Evolutionary conservation across 352 stramenopile species (phyloP), one percentile per base, ranked within the genome.

Genomic region (Halophytophthora polymorphica): DNA sequence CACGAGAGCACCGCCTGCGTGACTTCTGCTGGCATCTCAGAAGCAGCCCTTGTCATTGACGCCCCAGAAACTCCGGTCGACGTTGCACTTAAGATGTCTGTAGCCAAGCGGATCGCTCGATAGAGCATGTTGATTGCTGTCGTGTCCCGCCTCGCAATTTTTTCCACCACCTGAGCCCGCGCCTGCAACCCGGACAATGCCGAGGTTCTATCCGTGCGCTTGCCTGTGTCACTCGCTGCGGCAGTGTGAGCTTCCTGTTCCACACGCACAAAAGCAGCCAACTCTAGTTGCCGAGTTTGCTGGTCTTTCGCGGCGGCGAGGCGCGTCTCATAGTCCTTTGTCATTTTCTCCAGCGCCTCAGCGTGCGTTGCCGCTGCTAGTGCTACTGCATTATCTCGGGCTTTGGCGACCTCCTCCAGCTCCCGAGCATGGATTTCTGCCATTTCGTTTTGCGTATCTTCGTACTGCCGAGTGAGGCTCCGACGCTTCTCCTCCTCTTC

Each of bases 41-140:
- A 45, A 13, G 33, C 38, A 3, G 21, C 22, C 33, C 33, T 3
- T 17, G 25, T 29, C 6, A 2, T 21, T 22, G 19, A 10, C 1
- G 38, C 14, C 12, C n/a, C 18, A 28, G 28, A 36, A 6, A 33
- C 19, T 1, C 28, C 31, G 11, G 42, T 51, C 11, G 64, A 54
- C 14, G 51, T 66, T 10, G 74, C 66, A 47, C 77, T 86, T 23
- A 90, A 66, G 17, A 90, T 80, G 36, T 87, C 74, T 18, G 76
- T 88, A 2, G 74, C 65, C 19, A 90, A 55, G 1, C 76, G 74
- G 31, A 90, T 90, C n/a, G 66, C 65, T 19, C 71, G 69, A 53
- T 90, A 90, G 53, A 90, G 84, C 45, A 72, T 73, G 21, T 53
- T 66, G 60, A 86, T 75, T 12, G 70, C 74, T 7, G 61, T 50